phyloP scores from a whole-genome alignment of 2,329 filamentous ascomycete genomes.

The Coniochaeta pulveracea region DNA sequence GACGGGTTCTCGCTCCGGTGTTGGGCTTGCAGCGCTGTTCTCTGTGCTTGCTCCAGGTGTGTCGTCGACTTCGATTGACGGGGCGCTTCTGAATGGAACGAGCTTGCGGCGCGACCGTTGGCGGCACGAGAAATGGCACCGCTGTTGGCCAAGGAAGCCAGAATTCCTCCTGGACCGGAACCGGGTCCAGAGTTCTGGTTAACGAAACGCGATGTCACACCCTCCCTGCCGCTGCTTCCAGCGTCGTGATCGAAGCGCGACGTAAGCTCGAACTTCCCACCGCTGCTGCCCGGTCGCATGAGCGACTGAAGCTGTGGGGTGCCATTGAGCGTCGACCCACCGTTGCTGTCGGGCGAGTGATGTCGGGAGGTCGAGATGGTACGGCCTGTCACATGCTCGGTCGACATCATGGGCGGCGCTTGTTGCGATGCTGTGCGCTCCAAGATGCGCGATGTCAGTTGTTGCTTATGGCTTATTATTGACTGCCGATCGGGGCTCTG shows the following conservation, averaged over 20 bases:
- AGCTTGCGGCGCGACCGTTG: conserved; percentile 13
- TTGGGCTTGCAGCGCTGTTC: conserved; percentile 3
- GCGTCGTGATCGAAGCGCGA: too few relatives aligned
- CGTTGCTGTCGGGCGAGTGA: conserved; percentile 21
- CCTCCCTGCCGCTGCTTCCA: too few relatives aligned
- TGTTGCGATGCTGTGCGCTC: conserved; percentile 51
- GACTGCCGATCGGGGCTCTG: conserved; percentile 23
- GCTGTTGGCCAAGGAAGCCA: conserved; percentile 38
- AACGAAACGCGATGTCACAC: too few relatives aligned
- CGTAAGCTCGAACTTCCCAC: conserved; percentile 32
- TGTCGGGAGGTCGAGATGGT: conserved; percentile 22
- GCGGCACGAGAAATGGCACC: conserved; percentile 16
- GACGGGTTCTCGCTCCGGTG: conserved; percentile 5
- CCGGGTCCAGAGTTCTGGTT: conserved; percentile 24
- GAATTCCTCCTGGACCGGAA: conserved; percentile 30
- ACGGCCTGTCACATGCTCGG: conserved; percentile 40
- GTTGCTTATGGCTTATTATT: conserved; percentile 46
- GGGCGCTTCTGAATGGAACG: conserved; percentile 14
- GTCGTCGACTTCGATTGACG: conserved; percentile 30
- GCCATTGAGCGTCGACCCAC: conserved; percentile 13
- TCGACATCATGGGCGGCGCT: conserved; percentile 54
- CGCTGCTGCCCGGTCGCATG: conserved; percentile 27
- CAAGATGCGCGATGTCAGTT: conserved; percentile 56
- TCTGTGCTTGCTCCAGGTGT: conserved; percentile 19
- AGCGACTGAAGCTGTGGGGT: conserved; percentile 9